Evolutionary conservation across 495 filamentous ascomycete genomes (phyloP).

Genomic region (Astrothelium subdiscretum): DNA sequence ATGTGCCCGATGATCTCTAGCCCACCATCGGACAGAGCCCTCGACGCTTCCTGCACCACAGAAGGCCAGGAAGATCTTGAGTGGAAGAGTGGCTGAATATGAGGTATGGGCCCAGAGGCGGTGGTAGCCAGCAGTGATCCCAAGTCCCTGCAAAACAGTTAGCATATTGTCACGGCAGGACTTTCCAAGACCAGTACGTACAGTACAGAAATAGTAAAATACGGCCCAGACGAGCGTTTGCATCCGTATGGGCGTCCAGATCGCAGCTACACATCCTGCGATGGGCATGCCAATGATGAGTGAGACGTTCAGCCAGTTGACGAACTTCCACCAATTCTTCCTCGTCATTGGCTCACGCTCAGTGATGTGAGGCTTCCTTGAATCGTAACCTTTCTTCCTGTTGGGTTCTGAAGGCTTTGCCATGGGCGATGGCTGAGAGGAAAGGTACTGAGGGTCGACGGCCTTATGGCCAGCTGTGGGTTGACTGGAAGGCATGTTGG

Average conservation of each 20-base stretch:
- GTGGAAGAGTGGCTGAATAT: constrained; percentile 77
- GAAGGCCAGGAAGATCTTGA: constrained; percentile 86
- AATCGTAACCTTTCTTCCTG: constrained; percentile 29
- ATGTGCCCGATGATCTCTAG: constrained; percentile 89
- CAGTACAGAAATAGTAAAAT: constrained; percentile 79
- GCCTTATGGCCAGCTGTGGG: constrained; percentile 25
- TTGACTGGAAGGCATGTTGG: constrained; percentile 26
- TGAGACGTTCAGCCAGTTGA: constrained; percentile 73
- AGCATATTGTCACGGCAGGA: neutral
- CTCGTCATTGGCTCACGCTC: constrained; percentile 53
- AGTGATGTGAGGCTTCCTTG: constrained; percentile 37
- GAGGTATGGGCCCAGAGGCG: constrained; percentile 91
- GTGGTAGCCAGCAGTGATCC: constrained; percentile 73
- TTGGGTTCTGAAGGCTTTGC: constrained; percentile 28
- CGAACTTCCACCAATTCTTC: constrained; percentile 89
- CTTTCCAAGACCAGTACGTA: neutral
- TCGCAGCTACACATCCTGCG: constrained; percentile 59
- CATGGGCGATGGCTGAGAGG: constrained; percentile 22
- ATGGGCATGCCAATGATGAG: constrained; percentile 81
- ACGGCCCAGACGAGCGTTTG: constrained; percentile 76
- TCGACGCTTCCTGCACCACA: constrained; percentile 92
- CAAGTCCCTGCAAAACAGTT: constrained; percentile 43
- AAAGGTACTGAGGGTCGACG: constrained; percentile 25
- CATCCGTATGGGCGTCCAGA: constrained; percentile 66
- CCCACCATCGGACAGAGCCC: constrained; percentile 96